Evolutionary conservation across 1,139 yeast genomes (phyloP).

Genomic region (Protomyces inundatus): DNA sequence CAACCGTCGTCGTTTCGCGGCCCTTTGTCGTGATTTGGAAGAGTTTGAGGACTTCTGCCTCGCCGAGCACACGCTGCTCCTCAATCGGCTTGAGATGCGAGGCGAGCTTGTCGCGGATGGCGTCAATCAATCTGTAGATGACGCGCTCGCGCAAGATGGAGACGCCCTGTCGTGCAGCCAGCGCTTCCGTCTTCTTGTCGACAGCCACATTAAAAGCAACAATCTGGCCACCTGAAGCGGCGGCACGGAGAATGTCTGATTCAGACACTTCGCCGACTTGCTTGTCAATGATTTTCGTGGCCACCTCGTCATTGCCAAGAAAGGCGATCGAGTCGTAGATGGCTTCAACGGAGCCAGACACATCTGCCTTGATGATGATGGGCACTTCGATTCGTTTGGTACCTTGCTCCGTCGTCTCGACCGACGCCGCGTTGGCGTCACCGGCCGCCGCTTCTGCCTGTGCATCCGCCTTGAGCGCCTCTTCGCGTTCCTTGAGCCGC

Average conservation of each 20-base stretch:
- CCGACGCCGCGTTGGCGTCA: constrained; percentile 3
- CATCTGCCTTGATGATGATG: constrained; percentile 83
- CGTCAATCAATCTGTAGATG: constrained; percentile 81
- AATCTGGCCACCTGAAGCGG: constrained; percentile 55
- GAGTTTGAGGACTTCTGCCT: constrained; percentile 63
- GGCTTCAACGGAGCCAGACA: constrained; percentile 64
- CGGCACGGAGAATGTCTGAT: constrained; percentile 75
- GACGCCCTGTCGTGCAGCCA: constrained; percentile 60
- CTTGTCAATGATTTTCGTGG: constrained; percentile 58
- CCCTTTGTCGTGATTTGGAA: constrained; percentile 59
- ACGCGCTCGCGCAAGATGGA: constrained; percentile 64
- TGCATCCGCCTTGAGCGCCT: constrained; percentile 52
- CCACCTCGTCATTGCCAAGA: constrained; percentile 80
- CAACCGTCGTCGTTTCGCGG: constrained; percentile 56
- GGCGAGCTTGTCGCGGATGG: constrained; percentile 64
- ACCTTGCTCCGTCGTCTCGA: constrained; percentile 33
- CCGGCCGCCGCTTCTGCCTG: constrained; percentile 50
- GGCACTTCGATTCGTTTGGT: constrained; percentile 40
- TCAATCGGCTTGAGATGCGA: constrained; percentile 59
- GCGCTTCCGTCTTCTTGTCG: constrained; percentile 57
- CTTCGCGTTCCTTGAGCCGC: constrained; percentile 47
- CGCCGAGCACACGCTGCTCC: constrained; percentile 64
- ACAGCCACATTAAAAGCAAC: constrained; percentile 71
- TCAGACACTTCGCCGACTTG: constrained; percentile 87
- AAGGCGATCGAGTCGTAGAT: constrained; percentile 69